A percentile compares a stretch with the other conserved stretches of the same genome.
Conservation (phyloP, 2,329 filamentous ascomycete species). For the Colletotrichum tanaceti region DNA sequence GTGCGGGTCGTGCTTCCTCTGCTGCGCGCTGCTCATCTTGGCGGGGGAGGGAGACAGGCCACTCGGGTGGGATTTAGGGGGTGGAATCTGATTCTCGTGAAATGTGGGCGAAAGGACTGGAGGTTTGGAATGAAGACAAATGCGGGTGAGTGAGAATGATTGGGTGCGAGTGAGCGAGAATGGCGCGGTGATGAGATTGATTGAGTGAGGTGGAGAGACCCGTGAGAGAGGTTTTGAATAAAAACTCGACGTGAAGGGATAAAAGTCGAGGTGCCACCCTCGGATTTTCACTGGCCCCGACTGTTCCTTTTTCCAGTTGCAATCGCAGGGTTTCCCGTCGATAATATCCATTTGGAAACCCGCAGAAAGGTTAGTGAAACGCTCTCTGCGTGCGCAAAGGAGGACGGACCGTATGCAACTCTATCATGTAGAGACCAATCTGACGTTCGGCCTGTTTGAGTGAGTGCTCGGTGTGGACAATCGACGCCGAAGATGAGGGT, state of each 20-base stretch:
- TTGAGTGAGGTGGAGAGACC: background rate
- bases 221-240: background rate
- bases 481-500: background rate
- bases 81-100: background rate
- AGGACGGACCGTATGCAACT: no score
- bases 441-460: background rate
- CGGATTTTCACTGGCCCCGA: slow-evolving; percentile 1
- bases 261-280: background rate
- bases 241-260: background rate
- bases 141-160: background rate
- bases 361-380: background rate
- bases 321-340: background rate
- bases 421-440: no score
- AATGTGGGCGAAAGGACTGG: background rate
- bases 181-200: background rate
- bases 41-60: background rate
- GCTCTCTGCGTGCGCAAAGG: no score
- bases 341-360: background rate
- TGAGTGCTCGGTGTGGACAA: background rate
- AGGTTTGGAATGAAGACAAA: no score
- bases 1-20: slow-evolving; percentile 8
- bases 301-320: background rate
- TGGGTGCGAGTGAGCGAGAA: background rate
- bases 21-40: slow-evolving; percentile 4
- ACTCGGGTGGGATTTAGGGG: background rate